A percentile compares a stretch with the other conserved stretches of the same genome.
phyloP scores from a whole-genome alignment of 176 grass and related monocot species.

The Cenchrus purpureus region DNA sequence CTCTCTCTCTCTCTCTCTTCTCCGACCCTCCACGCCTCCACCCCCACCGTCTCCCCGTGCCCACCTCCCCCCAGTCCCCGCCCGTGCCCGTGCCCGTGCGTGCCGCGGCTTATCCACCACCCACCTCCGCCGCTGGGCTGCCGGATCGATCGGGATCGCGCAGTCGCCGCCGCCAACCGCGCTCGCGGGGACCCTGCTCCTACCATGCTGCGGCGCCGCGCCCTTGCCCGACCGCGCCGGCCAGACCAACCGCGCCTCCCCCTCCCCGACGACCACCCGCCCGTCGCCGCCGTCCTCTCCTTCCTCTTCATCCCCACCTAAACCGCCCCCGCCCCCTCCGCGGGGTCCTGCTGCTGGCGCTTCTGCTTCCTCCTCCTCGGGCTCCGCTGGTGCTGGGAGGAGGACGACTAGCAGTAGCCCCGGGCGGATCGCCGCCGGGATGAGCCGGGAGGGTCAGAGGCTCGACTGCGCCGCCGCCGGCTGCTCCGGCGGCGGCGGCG shows the following conservation, averaged over 20 bases:
- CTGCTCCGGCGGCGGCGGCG: not conserved
- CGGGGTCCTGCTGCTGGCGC: too few relatives aligned
- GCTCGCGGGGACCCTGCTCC: conserved; percentile 23
- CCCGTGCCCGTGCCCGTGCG: conserved; percentile 11
- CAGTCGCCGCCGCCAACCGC: not conserved
- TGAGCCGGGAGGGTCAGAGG: conserved; percentile 44
- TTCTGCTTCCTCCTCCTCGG: too few relatives aligned
- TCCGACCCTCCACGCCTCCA: not conserved
- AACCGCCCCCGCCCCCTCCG: not conserved
- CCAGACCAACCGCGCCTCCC: conserved; percentile 42
- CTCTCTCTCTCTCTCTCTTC: not conserved
- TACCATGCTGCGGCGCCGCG: conserved; percentile 67
- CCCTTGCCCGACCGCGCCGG: conserved; percentile 50
- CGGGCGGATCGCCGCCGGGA: not conserved
- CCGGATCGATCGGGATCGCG: conserved; percentile 3
- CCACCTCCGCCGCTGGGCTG: not conserved
- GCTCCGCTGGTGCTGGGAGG: too few relatives aligned
- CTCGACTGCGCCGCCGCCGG: not conserved
- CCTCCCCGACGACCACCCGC: conserved; percentile 45
- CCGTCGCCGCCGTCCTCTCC: conserved; percentile 61
- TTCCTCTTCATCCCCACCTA: conserved; percentile 98
- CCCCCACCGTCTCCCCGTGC: conserved; percentile 20
- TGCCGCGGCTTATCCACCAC: conserved; percentile 15
- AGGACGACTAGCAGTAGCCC: too few relatives aligned
- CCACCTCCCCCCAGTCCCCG: conserved; percentile 13